phyloP scores from a whole-genome alignment of 805 yeast species.

The Monosporozyma aquatica region DNA sequence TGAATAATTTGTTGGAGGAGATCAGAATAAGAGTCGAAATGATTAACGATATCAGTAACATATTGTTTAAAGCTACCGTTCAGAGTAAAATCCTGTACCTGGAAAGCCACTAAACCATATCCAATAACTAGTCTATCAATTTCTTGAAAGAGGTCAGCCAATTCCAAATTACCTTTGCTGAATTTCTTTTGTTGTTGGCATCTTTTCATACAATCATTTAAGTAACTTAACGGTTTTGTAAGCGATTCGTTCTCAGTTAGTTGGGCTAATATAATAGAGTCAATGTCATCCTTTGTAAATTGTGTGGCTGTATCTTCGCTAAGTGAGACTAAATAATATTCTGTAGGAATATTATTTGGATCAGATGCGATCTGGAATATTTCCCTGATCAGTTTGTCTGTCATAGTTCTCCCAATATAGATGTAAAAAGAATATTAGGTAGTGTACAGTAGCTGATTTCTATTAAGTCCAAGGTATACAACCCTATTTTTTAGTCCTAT shows the following conservation, averaged over 20 bases:
- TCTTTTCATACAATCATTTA: constrained; percentile 24
- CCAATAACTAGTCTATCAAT: constrained; percentile 36
- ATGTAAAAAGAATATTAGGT: neutral
- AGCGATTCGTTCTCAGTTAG: constrained; percentile 26
- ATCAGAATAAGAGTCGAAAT: constrained; percentile 30
- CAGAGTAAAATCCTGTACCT: constrained; percentile 45
- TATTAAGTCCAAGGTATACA: too few species aligned
- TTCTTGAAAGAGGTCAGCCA: constrained; percentile 36
- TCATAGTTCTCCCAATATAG: neutral
- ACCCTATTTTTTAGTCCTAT: too few species aligned
- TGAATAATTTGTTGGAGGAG: constrained; percentile 49
- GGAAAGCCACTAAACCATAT: constrained; percentile 61
- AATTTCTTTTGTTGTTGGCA: constrained; percentile 34
- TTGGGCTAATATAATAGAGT: constrained; percentile 25
- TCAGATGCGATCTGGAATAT: constrained; percentile 19
- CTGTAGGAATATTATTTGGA: constrained; percentile 14
- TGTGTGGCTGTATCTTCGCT: neutral
- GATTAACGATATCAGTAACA: constrained; percentile 24
- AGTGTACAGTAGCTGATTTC: too few species aligned
- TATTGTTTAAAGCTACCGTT: constrained; percentile 19
- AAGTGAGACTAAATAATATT: constrained; percentile 2
- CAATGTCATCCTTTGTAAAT: constrained; percentile 15
- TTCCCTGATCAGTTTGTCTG: constrained; percentile 16
- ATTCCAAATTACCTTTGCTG: constrained; percentile 36
- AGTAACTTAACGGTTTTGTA: constrained; percentile 19